Base-by-base conservation (phyloP, 2,329 filamentous ascomycete genomes). In the Macrophomina pseudophaseolina region DNA sequence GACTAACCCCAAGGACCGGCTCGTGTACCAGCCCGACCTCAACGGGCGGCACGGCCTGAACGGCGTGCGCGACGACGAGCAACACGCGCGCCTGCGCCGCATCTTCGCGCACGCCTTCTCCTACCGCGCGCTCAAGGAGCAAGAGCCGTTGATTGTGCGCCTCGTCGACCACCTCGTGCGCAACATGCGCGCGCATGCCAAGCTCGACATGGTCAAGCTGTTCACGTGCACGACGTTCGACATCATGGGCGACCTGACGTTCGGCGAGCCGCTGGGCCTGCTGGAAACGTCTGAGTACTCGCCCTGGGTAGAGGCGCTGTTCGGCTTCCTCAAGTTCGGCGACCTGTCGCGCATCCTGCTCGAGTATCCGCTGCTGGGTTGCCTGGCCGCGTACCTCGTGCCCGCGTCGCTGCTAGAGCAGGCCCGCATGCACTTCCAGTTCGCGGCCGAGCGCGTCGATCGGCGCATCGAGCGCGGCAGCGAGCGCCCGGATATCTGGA, bases 401-500 rank as follows among this genome's bases (percentile, higher is more conserved):
- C 52, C 64, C 4, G 3, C 28, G 16, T 3, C 16, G 9, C 18
- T 66, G 42, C 6, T 40, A 7, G 54, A 52, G 23, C 33, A 38
- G 48, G 11, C 23, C 18, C 4, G n/a, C 5, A 2, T 33, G 9
- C 58, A 63, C 6, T 38, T 32, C 7, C 12, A 14, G 8, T 16
- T 52, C 35, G 16, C 35, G 14, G 32, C 48, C 4, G 64, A 60
- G 3, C 64, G 64, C 14, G 72, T 77, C 5, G 67, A 73, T 33
- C 69, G 71, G 7, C 71, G 76, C 23, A 33, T 78, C 5, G 67
- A 32, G 33, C 71, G 28, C 65, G 48, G 1, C 62, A 73, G 48
- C 8, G 49, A 42, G 1, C 28, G 38, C 14, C 58, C 65, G n/a
- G 65, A 83, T 68, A 75, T 84, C 38, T 79, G 80, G 75, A 73